Conservation (phyloP, 805 yeast species). For the Brettanomyces sp. region DNA sequence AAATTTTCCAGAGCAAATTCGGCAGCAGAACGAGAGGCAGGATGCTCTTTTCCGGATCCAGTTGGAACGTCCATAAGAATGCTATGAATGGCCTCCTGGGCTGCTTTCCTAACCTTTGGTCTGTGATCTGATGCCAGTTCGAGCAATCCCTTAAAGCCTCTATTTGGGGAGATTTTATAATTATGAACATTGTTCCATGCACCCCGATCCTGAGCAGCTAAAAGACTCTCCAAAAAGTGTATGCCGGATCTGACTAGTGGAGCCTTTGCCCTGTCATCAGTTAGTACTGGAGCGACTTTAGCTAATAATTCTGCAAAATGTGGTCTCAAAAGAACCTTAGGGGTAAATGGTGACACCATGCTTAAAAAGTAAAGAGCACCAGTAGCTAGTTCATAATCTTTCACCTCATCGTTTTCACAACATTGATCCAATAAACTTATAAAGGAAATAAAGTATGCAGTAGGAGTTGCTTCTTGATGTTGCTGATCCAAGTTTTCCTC, state of each 20-base stretch:
- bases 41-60: constrained; percentile 70
- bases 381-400: constrained; percentile 58
- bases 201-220: constrained; percentile 69
- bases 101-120: constrained; percentile 93
- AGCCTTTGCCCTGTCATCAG: constrained; percentile 62
- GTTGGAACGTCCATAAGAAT: constrained; percentile 62
- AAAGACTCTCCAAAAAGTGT: constrained; percentile 74
- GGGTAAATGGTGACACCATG: constrained; percentile 63
- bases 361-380: constrained; percentile 77
- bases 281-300: constrained; percentile 72
- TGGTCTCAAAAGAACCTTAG: constrained; percentile 57
- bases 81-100: constrained; percentile 74
- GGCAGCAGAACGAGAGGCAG: constrained; percentile 63
- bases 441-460: constrained; percentile 80
- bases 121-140: constrained; percentile 78
- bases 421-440: constrained; percentile 75
- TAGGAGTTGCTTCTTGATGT: constrained; percentile 51
- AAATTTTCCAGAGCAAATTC: constrained; percentile 56
- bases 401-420: constrained; percentile 38
- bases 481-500: constrained; percentile 79
- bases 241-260: constrained; percentile 75
- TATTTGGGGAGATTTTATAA: constrained; percentile 56
- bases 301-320: constrained; percentile 73
- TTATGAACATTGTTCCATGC: constrained; percentile 60
- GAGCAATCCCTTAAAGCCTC: constrained; percentile 71